These are phyloP conservation scores for Bathelium albidoporum DNA, from an alignment of 495 filamentous ascomycete genomes.

Conservation along the genomic window DNA sequence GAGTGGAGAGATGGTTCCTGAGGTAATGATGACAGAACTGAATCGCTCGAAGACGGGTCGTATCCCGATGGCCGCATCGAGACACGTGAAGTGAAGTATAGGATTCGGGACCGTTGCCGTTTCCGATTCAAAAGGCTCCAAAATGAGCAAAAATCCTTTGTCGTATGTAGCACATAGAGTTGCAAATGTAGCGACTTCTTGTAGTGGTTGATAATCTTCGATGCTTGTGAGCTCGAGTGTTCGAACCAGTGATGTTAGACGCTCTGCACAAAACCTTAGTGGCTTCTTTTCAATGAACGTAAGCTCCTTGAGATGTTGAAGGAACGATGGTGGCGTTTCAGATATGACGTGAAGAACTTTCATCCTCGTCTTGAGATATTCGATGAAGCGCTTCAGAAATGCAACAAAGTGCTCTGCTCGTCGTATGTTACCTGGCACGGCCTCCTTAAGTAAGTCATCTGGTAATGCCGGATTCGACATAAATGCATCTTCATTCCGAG, in stretches of 20 bases:
- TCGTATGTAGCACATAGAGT: constrained; percentile 96
- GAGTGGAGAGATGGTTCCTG: constrained; percentile 88
- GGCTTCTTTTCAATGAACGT: constrained; percentile 98
- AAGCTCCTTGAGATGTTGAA: constrained; percentile 84
- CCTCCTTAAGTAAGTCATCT: constrained; percentile 79
- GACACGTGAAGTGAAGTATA: constrained; percentile 86
- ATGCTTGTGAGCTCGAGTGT: constrained; percentile 96
- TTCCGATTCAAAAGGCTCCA: constrained; percentile 94
- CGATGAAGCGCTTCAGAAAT: constrained; percentile 91
- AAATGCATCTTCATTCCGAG: constrained; percentile 84
- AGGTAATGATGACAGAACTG: constrained; percentile 95
- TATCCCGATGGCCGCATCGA: constrained; percentile 97
- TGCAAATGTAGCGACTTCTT: constrained; percentile 98
- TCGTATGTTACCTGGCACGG: constrained; percentile 91
- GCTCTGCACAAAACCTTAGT: constrained; percentile 88
- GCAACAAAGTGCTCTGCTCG: constrained; percentile 93
- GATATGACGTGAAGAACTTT: constrained; percentile 95
- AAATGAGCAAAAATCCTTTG: constrained; percentile 88
- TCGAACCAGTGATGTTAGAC: constrained; percentile 85
- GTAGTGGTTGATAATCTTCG: constrained; percentile 91
- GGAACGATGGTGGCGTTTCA: constrained; percentile 89
- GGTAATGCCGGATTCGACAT: constrained; percentile 89
- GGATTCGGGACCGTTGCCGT: constrained; percentile 93
- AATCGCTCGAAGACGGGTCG: constrained; percentile 97
- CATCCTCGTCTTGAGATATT: constrained; percentile 94